These are phyloP conservation scores for Xylaria polymorpha DNA, from an alignment of 2,329 filamentous ascomycete species.

Conservation along the genomic window DNA sequence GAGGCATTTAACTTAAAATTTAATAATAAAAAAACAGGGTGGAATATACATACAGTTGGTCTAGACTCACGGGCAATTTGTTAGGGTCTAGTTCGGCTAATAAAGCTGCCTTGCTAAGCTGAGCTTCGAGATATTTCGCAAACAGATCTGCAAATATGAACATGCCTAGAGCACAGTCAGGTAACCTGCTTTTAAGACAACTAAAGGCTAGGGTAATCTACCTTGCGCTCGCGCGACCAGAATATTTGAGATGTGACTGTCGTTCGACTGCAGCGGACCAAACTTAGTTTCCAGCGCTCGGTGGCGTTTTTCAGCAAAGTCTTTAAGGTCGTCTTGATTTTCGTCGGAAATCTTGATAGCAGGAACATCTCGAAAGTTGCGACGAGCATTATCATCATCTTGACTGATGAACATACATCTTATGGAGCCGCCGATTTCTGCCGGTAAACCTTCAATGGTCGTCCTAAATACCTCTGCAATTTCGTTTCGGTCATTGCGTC, in stretches of 20 bases:
- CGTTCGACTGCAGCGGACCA: conserved; percentile 30
- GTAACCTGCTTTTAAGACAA: not conserved
- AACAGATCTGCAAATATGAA: conserved; percentile 50
- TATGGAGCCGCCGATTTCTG: conserved; percentile 31
- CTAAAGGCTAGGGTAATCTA: conserved; percentile 1
- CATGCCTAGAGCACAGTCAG: conserved; percentile 41
- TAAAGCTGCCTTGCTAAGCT: conserved; percentile 40
- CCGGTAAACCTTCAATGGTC: conserved; percentile 25
- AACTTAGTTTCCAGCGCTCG: conserved; percentile 46
- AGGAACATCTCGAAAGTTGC: conserved; percentile 42
- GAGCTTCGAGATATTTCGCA: conserved; percentile 42
- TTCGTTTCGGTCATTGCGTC: conserved; percentile 46
- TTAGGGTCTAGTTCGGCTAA: conserved; percentile 40
- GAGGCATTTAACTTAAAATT: not conserved
- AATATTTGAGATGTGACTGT: conserved; percentile 37
- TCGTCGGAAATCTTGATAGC: conserved; percentile 45
- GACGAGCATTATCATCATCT: conserved; percentile 49
- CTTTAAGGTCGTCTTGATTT: conserved; percentile 49
- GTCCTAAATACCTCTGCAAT: conserved; percentile 49
- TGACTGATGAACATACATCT: conserved; percentile 54
- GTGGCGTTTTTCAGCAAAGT: conserved; percentile 40
- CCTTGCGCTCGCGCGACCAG: conserved; percentile 42
- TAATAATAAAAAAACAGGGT: no score
- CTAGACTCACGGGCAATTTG: conserved; percentile 40
- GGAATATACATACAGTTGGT: conserved; percentile 37